These are phyloP conservation scores for Diaporthe citri DNA, from an alignment of 2,329 filamentous ascomycete genomes.

Conservation along the genomic window DNA sequence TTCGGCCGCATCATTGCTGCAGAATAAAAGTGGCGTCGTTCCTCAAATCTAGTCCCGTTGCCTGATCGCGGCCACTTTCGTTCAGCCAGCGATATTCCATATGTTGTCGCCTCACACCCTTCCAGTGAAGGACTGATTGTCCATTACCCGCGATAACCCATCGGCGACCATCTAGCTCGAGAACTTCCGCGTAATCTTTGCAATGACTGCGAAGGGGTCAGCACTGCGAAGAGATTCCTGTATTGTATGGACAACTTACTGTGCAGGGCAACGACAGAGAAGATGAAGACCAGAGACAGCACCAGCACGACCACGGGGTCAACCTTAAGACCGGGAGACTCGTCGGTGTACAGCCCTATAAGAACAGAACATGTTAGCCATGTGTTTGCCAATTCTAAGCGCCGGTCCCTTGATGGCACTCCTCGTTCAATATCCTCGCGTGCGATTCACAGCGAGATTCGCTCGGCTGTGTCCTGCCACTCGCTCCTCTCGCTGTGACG, in stretches of 20 bases:
- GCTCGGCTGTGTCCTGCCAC: not conserved
- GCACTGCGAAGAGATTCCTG: constrained; percentile 2
- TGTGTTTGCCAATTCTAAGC: not conserved
- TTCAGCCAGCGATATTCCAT: constrained; percentile 4
- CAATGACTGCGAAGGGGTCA: constrained; percentile 77
- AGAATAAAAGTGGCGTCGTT: constrained; percentile 29
- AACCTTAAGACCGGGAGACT: constrained; percentile 96
- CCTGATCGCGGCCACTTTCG: not conserved
- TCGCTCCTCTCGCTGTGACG: not conserved
- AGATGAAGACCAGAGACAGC: constrained; percentile 97
- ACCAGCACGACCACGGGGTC: constrained; percentile 98
- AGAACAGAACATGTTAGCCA: constrained; percentile 15
- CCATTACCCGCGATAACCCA: not conserved
- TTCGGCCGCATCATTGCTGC: constrained; percentile 34
- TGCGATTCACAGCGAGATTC: too few relatives aligned
- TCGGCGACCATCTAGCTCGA: constrained; percentile 62
- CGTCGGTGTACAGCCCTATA: constrained; percentile 93
- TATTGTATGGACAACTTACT: constrained; percentile 70
- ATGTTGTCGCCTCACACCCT: not conserved
- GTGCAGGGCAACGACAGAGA: constrained; percentile 96
- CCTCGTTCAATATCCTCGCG: not conserved
- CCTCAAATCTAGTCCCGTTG: constrained; percentile 26
- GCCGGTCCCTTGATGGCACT: not conserved
- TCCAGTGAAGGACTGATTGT: not conserved
- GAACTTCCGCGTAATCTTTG: constrained; percentile 94